Conservation (phyloP, 2,329 filamentous ascomycete genomes). For the Epichloe uncinata region DNA sequence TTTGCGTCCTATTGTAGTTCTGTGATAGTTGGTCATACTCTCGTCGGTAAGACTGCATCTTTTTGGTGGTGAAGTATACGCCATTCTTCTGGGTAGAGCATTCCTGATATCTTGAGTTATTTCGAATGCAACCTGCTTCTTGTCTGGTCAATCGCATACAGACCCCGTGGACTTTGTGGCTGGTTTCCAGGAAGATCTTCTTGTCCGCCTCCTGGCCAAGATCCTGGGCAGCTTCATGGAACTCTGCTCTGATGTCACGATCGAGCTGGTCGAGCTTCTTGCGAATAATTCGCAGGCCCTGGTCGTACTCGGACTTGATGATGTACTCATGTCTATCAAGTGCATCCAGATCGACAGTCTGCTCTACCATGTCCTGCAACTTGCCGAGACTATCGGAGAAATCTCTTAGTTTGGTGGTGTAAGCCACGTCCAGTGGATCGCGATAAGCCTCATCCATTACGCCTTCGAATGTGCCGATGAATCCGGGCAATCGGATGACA, state of each 20-base stretch:
- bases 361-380: conserved; percentile 95
- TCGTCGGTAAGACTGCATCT: conserved; percentile 64
- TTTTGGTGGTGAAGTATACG: conserved; percentile 92
- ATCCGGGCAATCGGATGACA: conserved; percentile 77
- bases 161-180: conserved; percentile 91
- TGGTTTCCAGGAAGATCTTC: conserved; percentile 86
- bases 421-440: conserved; percentile 71
- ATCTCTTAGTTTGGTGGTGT: conserved; percentile 69
- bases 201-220: conserved; percentile 90
- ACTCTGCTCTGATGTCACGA: conserved; percentile 72
- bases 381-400: conserved; percentile 69
- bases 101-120: conserved; percentile 81
- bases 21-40: conserved; percentile 90
- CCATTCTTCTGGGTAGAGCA: conserved; percentile 98
- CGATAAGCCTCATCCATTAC: conserved; percentile 95
- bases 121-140: conserved; percentile 86
- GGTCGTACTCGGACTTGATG: conserved; percentile 97
- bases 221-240: conserved; percentile 61
- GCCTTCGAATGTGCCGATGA: conserved; percentile 76
- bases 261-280: conserved; percentile 80
- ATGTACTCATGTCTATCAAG: conserved; percentile 96
- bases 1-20: conserved; percentile 91
- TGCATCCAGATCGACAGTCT: conserved; percentile 89
- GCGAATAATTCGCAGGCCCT: conserved; percentile 72
- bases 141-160: conserved; percentile 87